Conservation (phyloP, 768 basidiomycete species). For the Gymnopilus junonius region DNA sequence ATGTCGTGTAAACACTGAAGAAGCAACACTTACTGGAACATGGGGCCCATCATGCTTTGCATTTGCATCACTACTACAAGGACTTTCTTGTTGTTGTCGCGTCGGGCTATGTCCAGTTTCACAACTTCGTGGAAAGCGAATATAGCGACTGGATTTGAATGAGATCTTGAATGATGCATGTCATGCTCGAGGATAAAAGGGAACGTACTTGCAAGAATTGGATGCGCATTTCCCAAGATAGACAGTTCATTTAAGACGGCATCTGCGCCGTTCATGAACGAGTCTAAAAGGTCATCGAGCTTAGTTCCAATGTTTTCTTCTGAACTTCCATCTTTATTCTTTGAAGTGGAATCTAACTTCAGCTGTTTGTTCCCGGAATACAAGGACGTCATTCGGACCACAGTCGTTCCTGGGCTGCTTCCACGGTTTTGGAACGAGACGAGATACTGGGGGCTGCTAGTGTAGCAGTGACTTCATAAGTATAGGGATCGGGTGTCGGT, state of each 20-base stretch:
- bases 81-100: constrained; percentile 50
- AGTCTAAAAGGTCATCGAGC: constrained; percentile 7
- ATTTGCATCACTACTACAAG: constrained; percentile 43
- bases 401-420: constrained; percentile 2
- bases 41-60: constrained; percentile 45
- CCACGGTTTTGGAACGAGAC: not conserved
- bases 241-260: constrained; percentile 4
- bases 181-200: not conserved
- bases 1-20: not conserved
- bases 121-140: constrained; percentile 16
- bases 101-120: constrained; percentile 22
- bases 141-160: constrained; percentile 4
- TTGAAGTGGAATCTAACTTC: not conserved
- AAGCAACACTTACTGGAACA: constrained; percentile 40
- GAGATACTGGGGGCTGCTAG: not conserved
- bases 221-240: constrained; percentile 7
- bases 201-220: constrained; percentile 5
- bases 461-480: not conserved
- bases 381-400: constrained; percentile 3
- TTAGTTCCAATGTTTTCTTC: not conserved
- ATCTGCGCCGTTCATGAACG: constrained; percentile 12
- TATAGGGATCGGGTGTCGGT: not conserved
- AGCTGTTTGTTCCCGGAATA: constrained; percentile 1
- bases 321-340: not conserved
- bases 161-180: not conserved